These are phyloP conservation scores for Microbotryum saponariae DNA, from an alignment of 1,284 basidiomycete species.

Conservation along the genomic window DNA sequence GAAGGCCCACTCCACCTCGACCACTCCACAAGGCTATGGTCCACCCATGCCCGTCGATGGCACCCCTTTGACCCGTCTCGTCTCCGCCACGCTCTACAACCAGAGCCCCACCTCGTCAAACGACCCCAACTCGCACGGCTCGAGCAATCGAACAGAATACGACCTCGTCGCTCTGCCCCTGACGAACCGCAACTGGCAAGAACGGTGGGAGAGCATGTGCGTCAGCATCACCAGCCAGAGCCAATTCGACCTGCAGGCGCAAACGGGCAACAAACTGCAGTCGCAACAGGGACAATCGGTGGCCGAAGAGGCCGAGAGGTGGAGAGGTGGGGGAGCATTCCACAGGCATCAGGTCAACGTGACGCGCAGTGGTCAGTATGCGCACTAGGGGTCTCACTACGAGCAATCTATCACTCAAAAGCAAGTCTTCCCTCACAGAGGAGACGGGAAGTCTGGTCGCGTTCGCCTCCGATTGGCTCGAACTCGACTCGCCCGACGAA, in stretches of 20 bases:
- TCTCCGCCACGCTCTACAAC: constrained; percentile 24
- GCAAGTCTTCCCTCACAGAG: constrained; percentile 47
- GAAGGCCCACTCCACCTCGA: no score
- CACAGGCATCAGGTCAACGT: constrained; percentile 78
- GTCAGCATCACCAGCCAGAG: constrained; percentile 29
- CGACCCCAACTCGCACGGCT: constrained; percentile 15
- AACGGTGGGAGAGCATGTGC: constrained; percentile 84
- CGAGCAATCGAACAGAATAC: constrained; percentile 43
- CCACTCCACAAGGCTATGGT: constrained; percentile 29
- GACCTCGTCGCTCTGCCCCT: constrained; percentile 67
- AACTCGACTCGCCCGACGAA: constrained; percentile 85
- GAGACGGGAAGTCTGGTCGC: constrained; percentile 72
- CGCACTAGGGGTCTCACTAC: neutral
- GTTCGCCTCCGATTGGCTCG: constrained; percentile 86
- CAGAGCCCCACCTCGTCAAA: neutral
- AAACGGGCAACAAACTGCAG: constrained; percentile 4
- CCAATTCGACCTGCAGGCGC: constrained; percentile 15
- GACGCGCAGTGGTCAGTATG: constrained; percentile 66
- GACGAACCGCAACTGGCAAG: constrained; percentile 76
- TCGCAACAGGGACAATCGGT: constrained; percentile 19
- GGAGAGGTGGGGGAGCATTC: constrained; percentile 77
- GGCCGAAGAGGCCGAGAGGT: constrained; percentile 63
- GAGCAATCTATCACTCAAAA: neutral
- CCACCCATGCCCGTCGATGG: constrained; percentile 29
- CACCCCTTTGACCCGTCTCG: constrained; percentile 34